phyloP scores from a whole-genome alignment of 2,329 filamentous ascomycete species.

The Zarea fungicola region DNA sequence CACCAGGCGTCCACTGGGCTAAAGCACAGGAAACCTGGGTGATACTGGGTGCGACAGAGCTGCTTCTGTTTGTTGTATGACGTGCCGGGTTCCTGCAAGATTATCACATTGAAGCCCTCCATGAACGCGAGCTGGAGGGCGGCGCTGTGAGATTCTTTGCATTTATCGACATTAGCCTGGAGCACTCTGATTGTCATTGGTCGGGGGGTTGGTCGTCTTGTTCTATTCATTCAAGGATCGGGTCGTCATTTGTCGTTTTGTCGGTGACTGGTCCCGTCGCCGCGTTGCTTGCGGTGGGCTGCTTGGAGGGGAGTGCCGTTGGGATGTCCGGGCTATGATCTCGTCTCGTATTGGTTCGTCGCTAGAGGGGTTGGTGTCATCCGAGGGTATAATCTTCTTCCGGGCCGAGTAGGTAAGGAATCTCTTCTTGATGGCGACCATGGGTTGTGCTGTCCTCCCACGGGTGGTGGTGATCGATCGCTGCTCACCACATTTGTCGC shows the following conservation, averaged over 20 bases:
- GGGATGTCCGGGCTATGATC: background rate
- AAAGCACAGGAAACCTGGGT: slow-evolving; percentile 2
- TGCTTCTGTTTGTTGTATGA: background rate
- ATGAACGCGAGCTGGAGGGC: slow-evolving; percentile 1
- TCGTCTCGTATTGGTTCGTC: background rate
- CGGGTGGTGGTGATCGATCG: too few relatives aligned
- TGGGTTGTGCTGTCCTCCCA: too few relatives aligned
- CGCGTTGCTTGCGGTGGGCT: background rate
- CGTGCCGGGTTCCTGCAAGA: slow-evolving; percentile 1
- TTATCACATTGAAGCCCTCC: slow-evolving; percentile 3
- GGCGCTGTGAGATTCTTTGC: background rate
- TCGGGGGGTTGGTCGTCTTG: background rate
- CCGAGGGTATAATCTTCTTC: background rate
- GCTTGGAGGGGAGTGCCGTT: background rate
- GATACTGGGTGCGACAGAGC: background rate
- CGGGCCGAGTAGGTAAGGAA: too few relatives aligned
- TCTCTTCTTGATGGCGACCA: too few relatives aligned
- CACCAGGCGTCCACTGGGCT: background rate
- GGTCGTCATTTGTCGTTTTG: background rate
- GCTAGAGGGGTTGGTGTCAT: background rate
- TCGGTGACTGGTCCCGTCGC: background rate
- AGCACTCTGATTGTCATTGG: slow-evolving; percentile 2
- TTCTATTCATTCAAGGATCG: background rate
- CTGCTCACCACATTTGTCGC: too few relatives aligned
- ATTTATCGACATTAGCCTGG: background rate